phyloP scores from a whole-genome alignment of 179 eudicot species.

The Beta lomatogona region DNA sequence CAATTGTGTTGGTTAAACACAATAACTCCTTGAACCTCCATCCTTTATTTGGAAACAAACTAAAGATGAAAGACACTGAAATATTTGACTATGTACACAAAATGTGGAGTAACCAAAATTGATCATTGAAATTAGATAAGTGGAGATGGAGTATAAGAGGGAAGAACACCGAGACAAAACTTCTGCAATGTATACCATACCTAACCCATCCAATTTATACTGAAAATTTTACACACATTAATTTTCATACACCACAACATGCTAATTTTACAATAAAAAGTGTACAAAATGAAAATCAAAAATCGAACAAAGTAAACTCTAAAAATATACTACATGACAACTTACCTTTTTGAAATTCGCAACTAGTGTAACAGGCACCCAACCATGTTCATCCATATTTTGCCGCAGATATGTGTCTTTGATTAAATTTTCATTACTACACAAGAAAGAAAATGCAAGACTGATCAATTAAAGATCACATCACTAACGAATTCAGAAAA shows the following conservation, averaged over 20 bases:
- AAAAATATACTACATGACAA: background rate
- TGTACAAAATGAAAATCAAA: background rate
- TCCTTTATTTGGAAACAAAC: background rate
- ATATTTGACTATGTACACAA: background rate
- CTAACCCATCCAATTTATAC: background rate
- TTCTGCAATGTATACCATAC: background rate
- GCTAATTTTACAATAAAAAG: background rate
- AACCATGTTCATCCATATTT: slow-evolving; percentile 84
- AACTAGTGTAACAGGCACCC: slow-evolving; percentile 74
- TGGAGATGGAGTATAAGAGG: background rate
- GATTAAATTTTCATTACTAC: slow-evolving; percentile 79
- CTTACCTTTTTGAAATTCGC: slow-evolving; percentile 81
- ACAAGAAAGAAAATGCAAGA: slow-evolving; percentile 1
- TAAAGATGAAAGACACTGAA: background rate
- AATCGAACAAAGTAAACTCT: background rate
- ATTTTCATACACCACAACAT: background rate
- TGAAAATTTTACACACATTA: background rate
- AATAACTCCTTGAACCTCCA: background rate
- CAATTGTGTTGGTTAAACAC: background rate
- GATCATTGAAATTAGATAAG: background rate
- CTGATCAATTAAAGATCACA: background rate
- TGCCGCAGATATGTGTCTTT: slow-evolving; percentile 74
- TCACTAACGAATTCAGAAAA: background rate
- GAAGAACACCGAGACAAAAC: background rate
- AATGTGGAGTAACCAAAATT: background rate